phyloP scores from a whole-genome alignment of 2,329 filamentous ascomycete species.

The Talaromyces pinophilus region DNA sequence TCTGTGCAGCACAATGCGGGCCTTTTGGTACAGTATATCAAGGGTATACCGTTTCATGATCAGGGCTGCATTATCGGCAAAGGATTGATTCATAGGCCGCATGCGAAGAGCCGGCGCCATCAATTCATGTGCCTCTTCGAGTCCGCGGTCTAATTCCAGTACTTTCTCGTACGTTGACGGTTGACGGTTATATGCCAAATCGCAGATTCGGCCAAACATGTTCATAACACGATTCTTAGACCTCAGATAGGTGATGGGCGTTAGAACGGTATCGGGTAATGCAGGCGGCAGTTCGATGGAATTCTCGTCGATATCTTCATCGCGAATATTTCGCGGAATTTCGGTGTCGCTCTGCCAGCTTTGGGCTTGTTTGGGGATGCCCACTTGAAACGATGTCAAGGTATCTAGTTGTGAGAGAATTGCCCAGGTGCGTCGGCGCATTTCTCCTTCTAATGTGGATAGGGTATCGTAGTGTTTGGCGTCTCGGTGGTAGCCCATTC shows the following conservation, averaged over 20 bases:
- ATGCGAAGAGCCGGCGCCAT: slow-evolving; percentile 24
- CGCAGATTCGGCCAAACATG: slow-evolving; percentile 36
- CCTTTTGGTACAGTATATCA: slow-evolving; percentile 52
- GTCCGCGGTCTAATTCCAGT: slow-evolving; percentile 33
- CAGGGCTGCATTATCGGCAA: slow-evolving; percentile 49
- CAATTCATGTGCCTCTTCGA: slow-evolving; percentile 29
- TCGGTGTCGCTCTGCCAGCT: slow-evolving; percentile 60
- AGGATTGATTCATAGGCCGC: slow-evolving; percentile 32
- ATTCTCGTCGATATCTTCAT: slow-evolving; percentile 60
- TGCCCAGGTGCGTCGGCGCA: slow-evolving; percentile 43
- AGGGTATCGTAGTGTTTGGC: slow-evolving; percentile 54
- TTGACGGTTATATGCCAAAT: slow-evolving; percentile 34
- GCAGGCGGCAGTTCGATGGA: slow-evolving; percentile 53
- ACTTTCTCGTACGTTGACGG: slow-evolving; percentile 36
- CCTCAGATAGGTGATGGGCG: slow-evolving; percentile 42
- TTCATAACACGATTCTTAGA: slow-evolving; percentile 36
- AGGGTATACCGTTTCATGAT: slow-evolving; percentile 56
- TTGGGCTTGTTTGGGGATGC: slow-evolving; percentile 61
- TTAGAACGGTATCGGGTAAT: slow-evolving; percentile 55
- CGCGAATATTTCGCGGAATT: slow-evolving; percentile 58
- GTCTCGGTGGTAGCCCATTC: slow-evolving; percentile 62
- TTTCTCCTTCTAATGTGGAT: slow-evolving; percentile 58
- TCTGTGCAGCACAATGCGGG: slow-evolving; percentile 53
- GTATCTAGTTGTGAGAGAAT: slow-evolving; percentile 56
- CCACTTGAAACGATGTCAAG: slow-evolving; percentile 63